Conservation (phyloP, 345 rosid species). For the Viola odorata region DNA sequence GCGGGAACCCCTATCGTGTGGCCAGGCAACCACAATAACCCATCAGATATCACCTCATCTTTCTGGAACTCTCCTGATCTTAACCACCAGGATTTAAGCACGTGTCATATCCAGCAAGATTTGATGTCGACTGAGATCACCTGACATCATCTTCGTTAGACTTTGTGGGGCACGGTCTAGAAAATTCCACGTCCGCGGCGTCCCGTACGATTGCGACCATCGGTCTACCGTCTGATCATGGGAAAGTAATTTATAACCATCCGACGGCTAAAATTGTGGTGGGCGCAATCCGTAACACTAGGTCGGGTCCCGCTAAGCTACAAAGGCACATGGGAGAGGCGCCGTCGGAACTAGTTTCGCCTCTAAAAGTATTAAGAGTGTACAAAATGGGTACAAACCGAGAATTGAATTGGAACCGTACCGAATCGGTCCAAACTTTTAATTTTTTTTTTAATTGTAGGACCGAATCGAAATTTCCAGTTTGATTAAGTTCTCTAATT, state of each 20-base stretch:
- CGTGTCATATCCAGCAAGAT: constrained; percentile 14
- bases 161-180: constrained; percentile 5
- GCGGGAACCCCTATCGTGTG: too few relatives aligned
- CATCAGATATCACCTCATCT: neutral
- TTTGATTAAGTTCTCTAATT: too few relatives aligned
- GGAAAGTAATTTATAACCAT: neutral
- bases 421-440: too few relatives aligned
- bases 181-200: constrained; percentile 19
- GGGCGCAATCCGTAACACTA: constrained; percentile 14
- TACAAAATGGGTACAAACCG: too few relatives aligned
- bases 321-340: constrained; percentile 4
- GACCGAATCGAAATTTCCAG: too few relatives aligned
- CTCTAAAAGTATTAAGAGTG: constrained; percentile 4
- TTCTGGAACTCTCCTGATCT: neutral
- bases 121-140: neutral
- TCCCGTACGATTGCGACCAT: neutral
- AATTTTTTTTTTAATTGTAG: too few relatives aligned
- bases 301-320: neutral
- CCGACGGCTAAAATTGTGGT: constrained; percentile 19
- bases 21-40: too few relatives aligned
- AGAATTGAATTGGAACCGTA: too few relatives aligned
- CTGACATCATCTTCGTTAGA: neutral
- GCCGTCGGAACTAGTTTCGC: constrained; percentile 10
- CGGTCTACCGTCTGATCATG: too few relatives aligned
- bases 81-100: constrained; percentile 17